These are phyloP conservation scores for Neurospora sp. DNA, from an alignment of 495 filamentous ascomycete species.

Conservation along the genomic window DNA sequence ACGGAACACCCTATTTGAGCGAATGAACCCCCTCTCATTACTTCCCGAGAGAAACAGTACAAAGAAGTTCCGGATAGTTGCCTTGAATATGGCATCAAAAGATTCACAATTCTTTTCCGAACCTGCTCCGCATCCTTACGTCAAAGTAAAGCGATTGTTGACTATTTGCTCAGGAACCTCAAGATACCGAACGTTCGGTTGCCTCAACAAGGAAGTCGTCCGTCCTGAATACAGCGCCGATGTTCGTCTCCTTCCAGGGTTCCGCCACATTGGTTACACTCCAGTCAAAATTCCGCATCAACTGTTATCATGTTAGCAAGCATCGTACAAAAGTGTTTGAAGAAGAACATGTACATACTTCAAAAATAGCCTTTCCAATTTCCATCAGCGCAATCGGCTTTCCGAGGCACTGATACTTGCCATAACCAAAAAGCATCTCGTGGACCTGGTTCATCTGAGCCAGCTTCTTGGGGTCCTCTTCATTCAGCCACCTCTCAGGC, in stretches of 20 bases:
- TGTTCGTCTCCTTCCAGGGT: conserved; percentile 22
- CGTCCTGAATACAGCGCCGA: conserved; percentile 6
- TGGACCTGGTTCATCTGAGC: conserved; percentile 8
- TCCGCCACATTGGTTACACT: conserved; percentile 31
- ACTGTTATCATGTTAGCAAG: conserved; percentile 17
- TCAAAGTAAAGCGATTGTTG: not conserved
- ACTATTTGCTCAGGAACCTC: not conserved
- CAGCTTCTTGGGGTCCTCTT: conserved; percentile 13
- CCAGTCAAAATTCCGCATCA: conserved; percentile 41
- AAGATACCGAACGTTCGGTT: not conserved
- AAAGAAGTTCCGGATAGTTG: no score
- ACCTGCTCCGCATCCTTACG: no score
- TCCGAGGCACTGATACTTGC: conserved; percentile 29
- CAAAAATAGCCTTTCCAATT: conserved; percentile 42
- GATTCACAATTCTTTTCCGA: no score
- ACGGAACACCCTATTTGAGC: no score
- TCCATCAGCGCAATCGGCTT: conserved; percentile 28
- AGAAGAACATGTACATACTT: conserved; percentile 24
- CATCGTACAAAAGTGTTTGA: not conserved
- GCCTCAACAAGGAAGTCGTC: conserved; percentile 12
- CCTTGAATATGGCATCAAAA: no score
- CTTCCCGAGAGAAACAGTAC: no score
- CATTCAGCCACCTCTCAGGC: conserved; percentile 45
- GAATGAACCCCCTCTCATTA: no score
- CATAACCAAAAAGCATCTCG: conserved; percentile 27